These are phyloP conservation scores for Petunia axillaris DNA, from an alignment of 257 asterid genomes.

Conservation along the genomic window DNA sequence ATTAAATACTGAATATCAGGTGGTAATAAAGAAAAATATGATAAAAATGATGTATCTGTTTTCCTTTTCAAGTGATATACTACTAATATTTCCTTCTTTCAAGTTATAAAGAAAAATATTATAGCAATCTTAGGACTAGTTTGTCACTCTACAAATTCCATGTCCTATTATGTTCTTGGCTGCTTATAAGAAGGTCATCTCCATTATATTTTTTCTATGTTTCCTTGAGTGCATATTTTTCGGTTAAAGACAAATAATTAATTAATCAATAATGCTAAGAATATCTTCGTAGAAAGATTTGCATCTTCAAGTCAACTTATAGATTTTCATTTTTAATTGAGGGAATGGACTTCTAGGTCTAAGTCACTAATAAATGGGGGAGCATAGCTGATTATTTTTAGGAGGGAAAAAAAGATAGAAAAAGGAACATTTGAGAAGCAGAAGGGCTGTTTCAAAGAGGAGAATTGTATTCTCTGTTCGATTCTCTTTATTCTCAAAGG, in stretches of 20 bases:
- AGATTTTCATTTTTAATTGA: neutral
- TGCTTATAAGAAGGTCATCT: too few species aligned
- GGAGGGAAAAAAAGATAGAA: neutral
- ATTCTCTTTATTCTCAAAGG: neutral
- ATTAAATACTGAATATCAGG: too few species aligned
- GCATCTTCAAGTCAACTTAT: constrained; percentile 21
- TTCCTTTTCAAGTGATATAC: too few species aligned
- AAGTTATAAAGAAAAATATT: too few species aligned
- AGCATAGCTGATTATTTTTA: neutral
- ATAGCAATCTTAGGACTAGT: too few species aligned
- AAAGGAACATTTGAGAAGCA: neutral
- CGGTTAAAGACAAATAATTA: neutral
- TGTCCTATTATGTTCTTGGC: too few species aligned
- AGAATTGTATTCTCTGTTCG: neutral
- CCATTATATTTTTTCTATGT: too few species aligned
- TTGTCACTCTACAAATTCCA: too few species aligned
- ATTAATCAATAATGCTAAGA: neutral
- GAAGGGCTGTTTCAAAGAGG: neutral
- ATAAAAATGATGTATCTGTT: too few species aligned
- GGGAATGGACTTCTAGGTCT: neutral
- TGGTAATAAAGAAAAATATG: too few species aligned
- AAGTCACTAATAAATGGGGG: neutral
- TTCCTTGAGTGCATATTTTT: neutral
- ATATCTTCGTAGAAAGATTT: constrained; percentile 12
- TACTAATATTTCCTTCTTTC: too few species aligned